Base-by-base conservation (phyloP, 2,329 filamentous ascomycete genomes). In the Aspergillus sp. region DNA sequence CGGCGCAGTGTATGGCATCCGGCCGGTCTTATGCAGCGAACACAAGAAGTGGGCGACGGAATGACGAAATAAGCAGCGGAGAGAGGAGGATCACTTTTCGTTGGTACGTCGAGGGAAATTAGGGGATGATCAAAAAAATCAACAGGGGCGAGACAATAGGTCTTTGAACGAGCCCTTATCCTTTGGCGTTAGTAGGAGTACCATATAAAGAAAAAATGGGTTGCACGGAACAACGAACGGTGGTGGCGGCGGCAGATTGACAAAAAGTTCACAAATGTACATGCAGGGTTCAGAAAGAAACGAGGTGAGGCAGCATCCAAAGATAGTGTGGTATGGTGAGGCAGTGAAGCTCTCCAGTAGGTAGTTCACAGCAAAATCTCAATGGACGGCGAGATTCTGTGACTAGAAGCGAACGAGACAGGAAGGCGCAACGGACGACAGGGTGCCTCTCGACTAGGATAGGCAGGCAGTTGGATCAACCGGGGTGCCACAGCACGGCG, bases 1-100 rank as follows among this genome's bases (percentile, higher is more conserved):
- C 44, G 78, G 78, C 60, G 78, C 76, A 73, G 77, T 80, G 75
- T 80, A 80, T 70, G 78, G 78, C 78, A 80, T 80, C 72, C 76
- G 75, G 73, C 70, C 74, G 64, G 70, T 68, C 65, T 72, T 69
- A 64, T 65, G 68, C 63, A 37, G 47, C 61, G 54, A 66, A 72
- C 68, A 70, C 68, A 71, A 66, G 63, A 54, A 62, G 60, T 56
- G 51, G 50, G 57, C 17, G 30, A 52, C 27, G 41, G 33, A 56
- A 56, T 30, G 20, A 54, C 27, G 17, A 54, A 27, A 13, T 27
- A 2, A 34, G 24, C 42, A 41, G 37, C 19, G n/a, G 44, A 13
- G 34, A 42, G 22, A 51, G 51, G 41, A 45, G 41, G 34, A 47
- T 20, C 34, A 27, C 34, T 54, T 30, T 50, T 47, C 41, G 37